Evolutionary conservation across 2,329 filamentous ascomycete species (phyloP), one percentile per base, ranked within the genome.

Genomic region (Gaeumannomyces tritici): DNA sequence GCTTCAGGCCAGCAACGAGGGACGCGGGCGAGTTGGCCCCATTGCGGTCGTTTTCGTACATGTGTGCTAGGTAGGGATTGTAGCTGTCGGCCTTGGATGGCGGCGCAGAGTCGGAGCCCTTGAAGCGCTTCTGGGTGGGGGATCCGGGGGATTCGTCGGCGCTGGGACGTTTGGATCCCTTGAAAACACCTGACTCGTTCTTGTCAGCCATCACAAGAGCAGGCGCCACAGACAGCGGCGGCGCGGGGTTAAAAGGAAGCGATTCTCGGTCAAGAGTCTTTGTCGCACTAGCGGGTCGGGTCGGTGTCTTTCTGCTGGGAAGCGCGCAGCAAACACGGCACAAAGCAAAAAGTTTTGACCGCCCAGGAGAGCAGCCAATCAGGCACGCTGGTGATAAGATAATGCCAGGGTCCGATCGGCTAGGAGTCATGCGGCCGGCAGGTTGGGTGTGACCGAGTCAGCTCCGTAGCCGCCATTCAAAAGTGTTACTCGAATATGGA

Each of bases 31-130:
- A 64, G 64, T 68, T 66, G 47, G 72, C 69, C 63, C 71, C 76
- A 64, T 74, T 72, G 55, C 67, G 71, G 42, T 71, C 70, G 65
- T 83, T 77, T 66, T 88, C 82, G 75, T 93, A 87, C 85, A 89
- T 89, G 76, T 99, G 95, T 63, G 92, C 90, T 65, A 99, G 86
- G 79, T 99, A 98, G 1, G 90, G 91, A 73, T 98, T 98, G 72
- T 83, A 73, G 65, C 74, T 75, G 24, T 71, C 68, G 18, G 55
- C 62, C 55, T 64, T 61, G 60, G 57, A 27, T 29, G 29, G 56
- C 21, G 21, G 27, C 47, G 28, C 27, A 21, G 54, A 55, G 24
- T 57, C 55, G 51, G 47, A 55, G 54, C 55, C 33, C 65, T 70
- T 74, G 55, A 68, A 63, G 28, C 73, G 69, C 68, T 74, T 74